Evolutionary conservation across 2,329 filamentous ascomycete genomes (phyloP), one percentile per base, ranked within the genome.

Genomic region (Simplicillium sp.): DNA sequence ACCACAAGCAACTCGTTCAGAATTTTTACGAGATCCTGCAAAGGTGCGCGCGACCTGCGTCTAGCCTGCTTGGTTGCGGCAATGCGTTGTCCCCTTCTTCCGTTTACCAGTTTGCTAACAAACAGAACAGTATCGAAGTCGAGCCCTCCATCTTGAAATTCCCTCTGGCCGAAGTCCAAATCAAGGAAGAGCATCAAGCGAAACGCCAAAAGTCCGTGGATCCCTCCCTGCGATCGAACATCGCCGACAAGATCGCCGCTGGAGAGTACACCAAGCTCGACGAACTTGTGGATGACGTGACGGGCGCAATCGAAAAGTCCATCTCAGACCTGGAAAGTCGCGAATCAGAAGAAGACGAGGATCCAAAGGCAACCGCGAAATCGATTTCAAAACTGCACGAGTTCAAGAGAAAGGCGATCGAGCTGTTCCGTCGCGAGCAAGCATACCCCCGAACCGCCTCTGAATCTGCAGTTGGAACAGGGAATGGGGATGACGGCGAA

Each of bases 321-420:
- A 51, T 75, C 35, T 64, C 64, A 25, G 67, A 75, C 36, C 56
- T 78, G 20, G 62, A 68, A 17, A 38, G 46, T 16, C 46, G 49
- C 43, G 48, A 62, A 18, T 53, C 58, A 4, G 57, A 59, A 36
- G 45, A 46, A 13, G 46, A 48, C 16, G 52, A 56, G 35, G 49
- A 55, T 33, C 41, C 32, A 13, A 51, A 47, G 7, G 46, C 50
- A 5, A 57, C 58, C 25, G 60, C 62, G 3, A 55, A 60, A 28
- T 55, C 61, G 36, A 59, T 67, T 38, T 59, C 68, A 28, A 62
- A 67, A 44, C 69, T 76, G 34, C 60, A 65, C 37, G 61, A 68
- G 14, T 84, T 87, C 54, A 79, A 76, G 54, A 73, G 75, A 37
- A 72, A 75, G 53, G 73, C 82, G 13, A 67, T 81, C 50, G 71